Evolutionary conservation across 768 basidiomycete species (phyloP).

Genomic region (Serendipita indica): DNA sequence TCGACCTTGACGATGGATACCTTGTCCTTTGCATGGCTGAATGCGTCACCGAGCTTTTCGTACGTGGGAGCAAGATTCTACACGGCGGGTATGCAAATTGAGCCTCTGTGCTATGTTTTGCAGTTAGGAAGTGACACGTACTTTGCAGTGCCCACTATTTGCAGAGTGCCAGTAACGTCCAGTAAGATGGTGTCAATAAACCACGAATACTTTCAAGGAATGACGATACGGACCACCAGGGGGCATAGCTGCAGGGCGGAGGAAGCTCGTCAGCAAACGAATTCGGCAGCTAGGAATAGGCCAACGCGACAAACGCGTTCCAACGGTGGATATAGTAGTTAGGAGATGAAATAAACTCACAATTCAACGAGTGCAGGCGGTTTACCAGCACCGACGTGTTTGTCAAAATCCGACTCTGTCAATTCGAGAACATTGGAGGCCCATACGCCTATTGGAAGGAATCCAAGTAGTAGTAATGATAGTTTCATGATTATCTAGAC

Average conservation of each 20-base stretch:
- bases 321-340: neutral
- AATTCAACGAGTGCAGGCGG: slow-evolving; percentile 75
- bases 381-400: slow-evolving; percentile 58
- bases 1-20: slow-evolving; percentile 86
- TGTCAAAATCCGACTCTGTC: slow-evolving; percentile 57
- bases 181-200: neutral
- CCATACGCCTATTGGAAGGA: slow-evolving; percentile 37
- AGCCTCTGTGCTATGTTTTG: too few relatives aligned
- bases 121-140: slow-evolving; percentile 21
- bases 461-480: slow-evolving; percentile 39
- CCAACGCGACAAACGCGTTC: neutral
- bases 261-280: slow-evolving; percentile 12
- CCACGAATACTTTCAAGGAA: too few relatives aligned
- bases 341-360: slow-evolving; percentile 33
- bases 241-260: slow-evolving; percentile 45
- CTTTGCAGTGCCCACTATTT: slow-evolving; percentile 74
- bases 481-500: slow-evolving; percentile 38
- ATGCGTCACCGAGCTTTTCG: slow-evolving; percentile 84
- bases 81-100: neutral
- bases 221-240: slow-evolving; percentile 57
- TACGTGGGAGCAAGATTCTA: slow-evolving; percentile 80
- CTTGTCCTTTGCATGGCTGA: slow-evolving; percentile 58
- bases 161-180: neutral
- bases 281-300: neutral
- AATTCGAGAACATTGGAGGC: slow-evolving; percentile 82